phyloP scores from a whole-genome alignment of 495 filamentous ascomycete species.

The Aspergillus avenaceus region DNA sequence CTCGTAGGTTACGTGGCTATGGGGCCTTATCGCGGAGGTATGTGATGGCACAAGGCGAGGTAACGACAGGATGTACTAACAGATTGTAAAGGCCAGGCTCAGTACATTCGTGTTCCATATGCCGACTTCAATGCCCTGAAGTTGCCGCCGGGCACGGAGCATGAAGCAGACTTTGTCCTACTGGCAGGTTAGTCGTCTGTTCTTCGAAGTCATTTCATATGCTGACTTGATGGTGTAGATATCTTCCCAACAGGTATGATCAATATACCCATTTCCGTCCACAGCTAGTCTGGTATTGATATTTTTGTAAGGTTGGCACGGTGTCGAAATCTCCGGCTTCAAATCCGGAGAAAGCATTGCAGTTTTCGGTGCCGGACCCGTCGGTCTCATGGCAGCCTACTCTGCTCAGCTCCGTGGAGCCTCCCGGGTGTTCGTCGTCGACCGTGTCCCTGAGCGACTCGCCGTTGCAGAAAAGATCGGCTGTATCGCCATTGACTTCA shows the following conservation, averaged over 20 bases:
- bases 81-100: slow-evolving; percentile 34
- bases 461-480: slow-evolving; percentile 50
- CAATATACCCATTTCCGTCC: no score
- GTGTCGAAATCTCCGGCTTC: slow-evolving; percentile 51
- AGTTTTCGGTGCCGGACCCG: slow-evolving; percentile 47
- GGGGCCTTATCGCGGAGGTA: slow-evolving; percentile 52
- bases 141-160: slow-evolving; percentile 37
- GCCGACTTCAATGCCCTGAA: slow-evolving; percentile 54
- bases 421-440: slow-evolving; percentile 49
- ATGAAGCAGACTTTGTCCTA: slow-evolving; percentile 45
- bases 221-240: slow-evolving; percentile 24
- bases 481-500: slow-evolving; percentile 35
- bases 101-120: slow-evolving; percentile 53
- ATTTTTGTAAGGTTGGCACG: slow-evolving; percentile 55
- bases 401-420: slow-evolving; percentile 50
- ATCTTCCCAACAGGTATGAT: slow-evolving; percentile 53
- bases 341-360: slow-evolving; percentile 51
- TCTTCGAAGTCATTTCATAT: neutral
- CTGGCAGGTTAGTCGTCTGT: slow-evolving; percentile 26
- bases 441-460: slow-evolving; percentile 50
- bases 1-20: slow-evolving; percentile 48
- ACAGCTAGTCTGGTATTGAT: no score
- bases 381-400: slow-evolving; percentile 57
- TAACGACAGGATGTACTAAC: neutral
- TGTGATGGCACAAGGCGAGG: neutral